Conservation (phyloP, 116 monocot genomes). For the Trichopus zeylanicus region DNA sequence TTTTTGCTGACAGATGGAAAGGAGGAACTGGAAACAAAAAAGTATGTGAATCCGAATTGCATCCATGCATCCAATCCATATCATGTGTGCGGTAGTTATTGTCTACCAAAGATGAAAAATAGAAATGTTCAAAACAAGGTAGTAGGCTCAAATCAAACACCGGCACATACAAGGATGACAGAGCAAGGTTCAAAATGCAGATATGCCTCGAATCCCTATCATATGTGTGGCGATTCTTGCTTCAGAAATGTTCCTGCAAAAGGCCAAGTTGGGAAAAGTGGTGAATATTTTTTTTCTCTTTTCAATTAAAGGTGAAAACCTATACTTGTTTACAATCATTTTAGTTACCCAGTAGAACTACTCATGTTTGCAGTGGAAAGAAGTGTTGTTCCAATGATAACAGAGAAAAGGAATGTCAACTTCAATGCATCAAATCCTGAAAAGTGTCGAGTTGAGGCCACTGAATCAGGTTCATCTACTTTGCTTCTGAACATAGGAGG, state of each 20-base stretch:
- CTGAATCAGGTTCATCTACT: neutral
- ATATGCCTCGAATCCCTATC: conserved; percentile 5
- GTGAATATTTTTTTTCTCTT: too few relatives aligned
- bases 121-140: neutral
- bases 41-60: conserved; percentile 5
- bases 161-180: neutral
- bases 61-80: conserved; percentile 9
- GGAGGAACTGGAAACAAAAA: neutral
- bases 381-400: neutral
- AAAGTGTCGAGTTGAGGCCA: neutral
- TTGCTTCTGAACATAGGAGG: neutral
- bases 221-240: conserved; percentile 1
- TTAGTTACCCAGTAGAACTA: too few relatives aligned
- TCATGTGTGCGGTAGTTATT: neutral
- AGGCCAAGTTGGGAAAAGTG: neutral
- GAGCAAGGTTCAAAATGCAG: neutral
- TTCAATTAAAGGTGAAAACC: neutral
- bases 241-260: neutral
- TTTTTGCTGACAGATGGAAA: too few relatives aligned
- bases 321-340: neutral
- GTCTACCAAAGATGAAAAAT: neutral
- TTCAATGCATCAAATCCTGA: neutral
- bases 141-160: too few relatives aligned
- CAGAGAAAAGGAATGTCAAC: neutral
- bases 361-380: too few relatives aligned